Base-by-base conservation (phyloP, 257 asterid genomes). In the Solanum paucissectum region DNA sequence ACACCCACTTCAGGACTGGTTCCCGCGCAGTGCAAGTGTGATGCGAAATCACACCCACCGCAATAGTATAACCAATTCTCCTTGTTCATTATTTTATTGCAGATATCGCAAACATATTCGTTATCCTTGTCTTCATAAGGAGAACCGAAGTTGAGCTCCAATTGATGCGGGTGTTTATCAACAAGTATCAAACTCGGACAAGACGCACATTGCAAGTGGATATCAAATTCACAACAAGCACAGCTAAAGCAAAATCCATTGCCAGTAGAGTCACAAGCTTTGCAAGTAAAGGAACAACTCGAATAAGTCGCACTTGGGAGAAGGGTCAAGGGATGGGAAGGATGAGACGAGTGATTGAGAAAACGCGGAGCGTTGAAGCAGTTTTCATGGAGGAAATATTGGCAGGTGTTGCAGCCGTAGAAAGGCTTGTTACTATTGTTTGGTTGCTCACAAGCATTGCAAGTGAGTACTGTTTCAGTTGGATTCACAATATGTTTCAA, bases 291-390 rank as follows among this genome's bases (percentile, higher is more conserved):
- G 13, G 89, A 83, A 55, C 86, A 34, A 44, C 18, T 23, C 1
- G 89, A 20, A 27, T 89, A 91, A 0, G 91, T 87, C 12, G 94
- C 92, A 25, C 13, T 42, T 4, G 89, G 91, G 66, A 87, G 89
- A 38, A 92, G 92, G 21, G 92, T 90, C 14, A 90, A 64, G 12
- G 93, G 88, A 25, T 91, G 90, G 12, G 75, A 36, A 44, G 89
- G 92, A 72, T 90, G 93, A 55, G 89, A 83, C 0, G 90, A 40
- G 75, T 89, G 94, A 4, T 86, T 44, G 29, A 89, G 91, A 77
- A 87, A 90, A 37, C 93, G 91, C 3, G 94, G 92, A 29, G 90
- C 84, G 27, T 90, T 77, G 60, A 83, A 75, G 76, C 93, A 90
- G 83, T 83, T 20, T 13, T 89, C 89, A 27, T 90, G 91, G 25